These are phyloP conservation scores for Saccharomycopsis sp. DNA, from an alignment of 805 yeast genomes.

Conservation along the genomic window DNA sequence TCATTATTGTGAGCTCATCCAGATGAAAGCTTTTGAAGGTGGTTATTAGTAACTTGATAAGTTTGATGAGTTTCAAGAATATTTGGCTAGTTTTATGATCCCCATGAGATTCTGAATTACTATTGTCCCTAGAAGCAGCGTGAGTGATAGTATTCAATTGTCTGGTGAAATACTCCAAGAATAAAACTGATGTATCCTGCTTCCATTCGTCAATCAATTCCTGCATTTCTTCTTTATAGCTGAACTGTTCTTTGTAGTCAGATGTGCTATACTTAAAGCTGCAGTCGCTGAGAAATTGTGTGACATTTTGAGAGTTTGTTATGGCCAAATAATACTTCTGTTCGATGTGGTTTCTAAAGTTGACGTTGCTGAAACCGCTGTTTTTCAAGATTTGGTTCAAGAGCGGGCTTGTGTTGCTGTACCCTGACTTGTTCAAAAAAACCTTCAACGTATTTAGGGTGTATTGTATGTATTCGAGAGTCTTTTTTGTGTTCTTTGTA, in stretches of 20 bases:
- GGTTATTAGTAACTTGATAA: conserved; percentile 4
- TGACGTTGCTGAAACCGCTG: not conserved
- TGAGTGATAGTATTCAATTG: not conserved
- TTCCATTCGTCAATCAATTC: conserved; percentile 6
- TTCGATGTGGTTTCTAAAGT: conserved; percentile 2
- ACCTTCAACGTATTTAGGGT: conserved; percentile 4
- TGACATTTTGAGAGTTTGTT: not conserved
- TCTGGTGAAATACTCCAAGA: conserved; percentile 2
- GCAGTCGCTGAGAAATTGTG: not conserved
- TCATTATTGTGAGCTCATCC: conserved; percentile 3
- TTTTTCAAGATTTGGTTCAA: conserved; percentile 2
- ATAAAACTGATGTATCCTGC: not conserved
- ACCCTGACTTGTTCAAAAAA: not conserved
- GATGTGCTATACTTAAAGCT: not conserved
- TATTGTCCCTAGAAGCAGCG: not conserved
- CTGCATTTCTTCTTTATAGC: not conserved
- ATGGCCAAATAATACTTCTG: conserved; percentile 2
- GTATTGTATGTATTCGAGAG: conserved; percentile 1
- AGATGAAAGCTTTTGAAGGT: conserved; percentile 6
- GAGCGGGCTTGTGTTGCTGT: not conserved
- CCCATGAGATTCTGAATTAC: not conserved
- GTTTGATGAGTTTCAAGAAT: conserved; percentile 2
- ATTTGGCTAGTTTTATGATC: not conserved
- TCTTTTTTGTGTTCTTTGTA: not conserved
- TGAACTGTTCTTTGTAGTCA: conserved; percentile 4